Evolutionary conservation across 2,329 filamentous ascomycete species (phyloP).

Genomic region (Ascochyta rabiei): DNA sequence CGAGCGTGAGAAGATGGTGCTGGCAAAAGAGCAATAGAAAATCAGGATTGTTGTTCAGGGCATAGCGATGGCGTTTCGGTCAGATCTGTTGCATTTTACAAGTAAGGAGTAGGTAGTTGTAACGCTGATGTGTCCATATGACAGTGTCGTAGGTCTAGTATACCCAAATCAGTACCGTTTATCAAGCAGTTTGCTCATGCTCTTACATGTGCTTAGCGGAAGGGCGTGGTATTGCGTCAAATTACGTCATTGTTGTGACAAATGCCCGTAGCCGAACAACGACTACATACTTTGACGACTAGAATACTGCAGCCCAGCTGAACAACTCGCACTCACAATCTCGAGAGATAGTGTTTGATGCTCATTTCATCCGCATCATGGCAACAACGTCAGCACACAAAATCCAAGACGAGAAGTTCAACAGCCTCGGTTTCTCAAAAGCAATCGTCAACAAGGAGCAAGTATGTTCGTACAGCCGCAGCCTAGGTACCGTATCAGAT

Average conservation of each 20-base stretch:
- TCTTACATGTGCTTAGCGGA: not conserved
- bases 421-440: slow-evolving; percentile 34
- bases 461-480: slow-evolving; percentile 36
- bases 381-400: slow-evolving; percentile 27
- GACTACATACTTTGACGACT: not conserved
- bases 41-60: slow-evolving; percentile 17
- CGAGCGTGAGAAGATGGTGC: slow-evolving; percentile 91
- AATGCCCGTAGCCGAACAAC: slow-evolving; percentile 3
- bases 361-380: slow-evolving; percentile 13
- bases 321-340: not conserved
- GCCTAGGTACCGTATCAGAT: slow-evolving; percentile 28
- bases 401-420: slow-evolving; percentile 39
- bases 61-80: slow-evolving; percentile 45
- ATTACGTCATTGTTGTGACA: slow-evolving; percentile 10
- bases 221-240: slow-evolving; percentile 2
- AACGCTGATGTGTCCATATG: not conserved
- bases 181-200: not conserved
- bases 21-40: slow-evolving; percentile 67
- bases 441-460: slow-evolving; percentile 34
- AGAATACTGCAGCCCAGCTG: not conserved
- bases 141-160: not conserved
- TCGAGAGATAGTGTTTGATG: not conserved
- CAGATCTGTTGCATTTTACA: slow-evolving; percentile 8
- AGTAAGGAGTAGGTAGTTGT: not conserved
- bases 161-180: slow-evolving; percentile 7